Evolutionary conservation across 1,139 yeast genomes (phyloP), one percentile per base, ranked within the genome.

Genomic region (Yamadazyma epiphylla): DNA sequence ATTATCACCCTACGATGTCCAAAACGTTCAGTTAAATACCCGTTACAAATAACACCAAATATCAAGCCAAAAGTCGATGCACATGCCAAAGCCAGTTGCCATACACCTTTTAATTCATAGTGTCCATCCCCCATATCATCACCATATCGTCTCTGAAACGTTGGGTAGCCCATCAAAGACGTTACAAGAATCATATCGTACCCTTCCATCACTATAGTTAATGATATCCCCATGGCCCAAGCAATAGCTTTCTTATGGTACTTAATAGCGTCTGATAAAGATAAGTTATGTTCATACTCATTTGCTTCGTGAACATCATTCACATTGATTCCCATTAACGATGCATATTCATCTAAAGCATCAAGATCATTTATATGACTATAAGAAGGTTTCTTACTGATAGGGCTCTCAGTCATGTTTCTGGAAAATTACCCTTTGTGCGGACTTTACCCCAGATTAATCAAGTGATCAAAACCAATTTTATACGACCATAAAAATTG

Each of bases 121-220:
- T 27, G 25, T 5, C 44, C 47, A 12, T 49, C 49, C 1, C 49
- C 49, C 2, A 38, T 25, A 15, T 36, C 40, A 9, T 25, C 36
- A 2, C 56, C 56, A 29, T 39, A 51, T 25, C 37, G 39, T 25
- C 34, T 41, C 14, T 43, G 39, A 30, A 51, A 50, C 15, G 43
- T 31, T 5, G 55, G 55, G 25, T 41, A 49, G 4, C 48, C 56
- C 25, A 36, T 50, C 26, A 51, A 46, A 10, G 49, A 43, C 7
- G 43, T 14, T n/a, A 49, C 50, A 31, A 50, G 37, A 25, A 37
- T 46, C 19, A 34, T 36, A 35, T 51, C 55, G 35, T 49, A 51
- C 16, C 53, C 55, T 33, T 49, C 55, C 55, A 51, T 51, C 10
- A 50, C 31, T 26, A 49, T 48, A 16, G 53, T 46, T 14, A 42